A percentile compares a stretch with the other conserved stretches of the same genome.
Evolutionary conservation across 129 eudicot species (phyloP).

Genomic region (Centrapalus pauciflorus): DNA sequence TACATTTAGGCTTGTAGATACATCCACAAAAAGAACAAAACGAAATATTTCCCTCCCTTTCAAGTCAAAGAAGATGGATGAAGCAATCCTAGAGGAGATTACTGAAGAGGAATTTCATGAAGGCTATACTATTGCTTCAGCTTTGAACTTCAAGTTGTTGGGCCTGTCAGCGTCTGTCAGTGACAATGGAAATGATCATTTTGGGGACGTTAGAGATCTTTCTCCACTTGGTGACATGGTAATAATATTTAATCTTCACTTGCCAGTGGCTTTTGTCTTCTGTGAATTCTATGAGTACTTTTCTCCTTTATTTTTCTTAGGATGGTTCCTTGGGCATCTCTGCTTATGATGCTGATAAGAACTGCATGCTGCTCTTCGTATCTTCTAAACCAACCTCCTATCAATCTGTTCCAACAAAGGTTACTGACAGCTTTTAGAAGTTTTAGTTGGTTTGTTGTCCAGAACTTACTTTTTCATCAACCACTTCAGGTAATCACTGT

Average conservation of each 20-base stretch:
- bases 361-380: slow-evolving; percentile 74
- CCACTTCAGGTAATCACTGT: slow-evolving; percentile 63
- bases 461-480: slow-evolving; percentile 15
- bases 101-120: slow-evolving; percentile 83
- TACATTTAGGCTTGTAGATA: slow-evolving; percentile 52
- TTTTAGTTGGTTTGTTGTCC: neutral
- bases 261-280: neutral
- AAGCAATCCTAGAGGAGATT: slow-evolving; percentile 66
- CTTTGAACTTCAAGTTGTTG: slow-evolving; percentile 60
- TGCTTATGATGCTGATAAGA: slow-evolving; percentile 69
- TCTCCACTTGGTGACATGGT: slow-evolving; percentile 95
- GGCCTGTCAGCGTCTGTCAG: slow-evolving; percentile 74
- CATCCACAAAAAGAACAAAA: slow-evolving; percentile 30
- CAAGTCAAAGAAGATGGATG: slow-evolving; percentile 43
- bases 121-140: slow-evolving; percentile 85
- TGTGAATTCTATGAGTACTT: neutral
- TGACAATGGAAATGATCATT: slow-evolving; percentile 51
- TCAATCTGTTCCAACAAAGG: slow-evolving; percentile 94
- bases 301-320: slow-evolving; percentile 22
- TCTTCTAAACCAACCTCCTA: slow-evolving; percentile 86
- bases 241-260: neutral
- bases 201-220: slow-evolving; percentile 83
- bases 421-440: slow-evolving; percentile 15
- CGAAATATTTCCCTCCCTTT: slow-evolving; percentile 47
- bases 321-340: slow-evolving; percentile 78